Conservation (phyloP, 768 basidiomycete species). For the Crepidotus variabilis region DNA sequence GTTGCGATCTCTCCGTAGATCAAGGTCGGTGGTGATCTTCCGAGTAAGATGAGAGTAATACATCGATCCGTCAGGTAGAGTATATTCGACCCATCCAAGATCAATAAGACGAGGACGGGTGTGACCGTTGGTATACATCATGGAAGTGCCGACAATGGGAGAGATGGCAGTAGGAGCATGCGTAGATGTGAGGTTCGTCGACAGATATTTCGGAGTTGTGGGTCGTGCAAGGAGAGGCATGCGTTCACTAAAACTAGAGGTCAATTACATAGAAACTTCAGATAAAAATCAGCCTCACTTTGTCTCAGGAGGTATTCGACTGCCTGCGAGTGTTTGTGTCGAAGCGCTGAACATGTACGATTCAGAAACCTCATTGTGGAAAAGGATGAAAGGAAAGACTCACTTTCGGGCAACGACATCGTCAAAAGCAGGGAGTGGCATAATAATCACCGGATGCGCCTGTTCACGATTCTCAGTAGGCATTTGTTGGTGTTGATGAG, state of each 20-base stretch:
- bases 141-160: background rate
- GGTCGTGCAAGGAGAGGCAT: constrained; percentile 16
- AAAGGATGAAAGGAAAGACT: background rate
- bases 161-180: background rate
- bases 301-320: constrained; percentile 13
- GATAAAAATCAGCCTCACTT: constrained; percentile 21
- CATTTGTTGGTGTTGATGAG: constrained; percentile 15
- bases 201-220: constrained; percentile 16
- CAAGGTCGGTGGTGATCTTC: constrained; percentile 66
- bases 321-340: background rate
- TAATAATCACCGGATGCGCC: constrained; percentile 24
- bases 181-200: background rate
- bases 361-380: background rate
- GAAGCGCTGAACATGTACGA: background rate
- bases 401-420: constrained; percentile 34
- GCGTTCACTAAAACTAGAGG: constrained; percentile 18
- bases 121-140: constrained; percentile 19
- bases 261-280: background rate
- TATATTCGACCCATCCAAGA: constrained; percentile 73
- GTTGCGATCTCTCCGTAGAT: constrained; percentile 50
- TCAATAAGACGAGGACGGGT: constrained; percentile 36
- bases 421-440: constrained; percentile 40
- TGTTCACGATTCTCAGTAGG: constrained; percentile 20
- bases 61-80: constrained; percentile 65
- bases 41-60: constrained; percentile 69